Base-by-base conservation (phyloP, 176 grass and related monocot species). In the Musa troglodytarum region DNA sequence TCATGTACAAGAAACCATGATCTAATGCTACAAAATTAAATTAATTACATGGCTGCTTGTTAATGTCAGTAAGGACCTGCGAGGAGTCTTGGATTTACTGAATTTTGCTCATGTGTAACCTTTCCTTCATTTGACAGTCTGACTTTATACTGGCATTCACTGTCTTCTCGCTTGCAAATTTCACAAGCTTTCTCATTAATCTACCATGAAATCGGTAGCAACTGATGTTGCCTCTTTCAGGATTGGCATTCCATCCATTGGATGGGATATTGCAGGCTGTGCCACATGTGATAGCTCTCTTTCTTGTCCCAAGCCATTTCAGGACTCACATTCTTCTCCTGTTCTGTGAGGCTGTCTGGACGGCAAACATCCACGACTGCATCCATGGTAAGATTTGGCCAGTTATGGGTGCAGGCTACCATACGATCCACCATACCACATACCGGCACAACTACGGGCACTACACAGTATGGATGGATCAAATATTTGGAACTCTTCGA, bases 401-500 rank as follows among this genome's bases (percentile, higher is more conserved):
- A 0, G 93, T 93, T 28, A 93, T 97, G 93, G 90, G 93, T 0
- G 90, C 90, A 0, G 93, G 93, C 5, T 97, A 97, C 79, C 93
- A 97, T 75, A 93, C 88, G 8, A 91, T 97, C 56, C 93, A 97
- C 83, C 93, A 97, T 73, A 97, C 93, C 4, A 97, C 93, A 0
- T 97, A 97, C 72, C 89, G 85, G 7, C 93, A 97, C 78, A 97
- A 97, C 73, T 97, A 97, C 17, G 90, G 93, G 16, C 93, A 97
- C 71, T 97, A 83, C 78, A 93, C 90, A 23, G 52, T 97, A 59
- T 90, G 85, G 83, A 92, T 97, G 85, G 93, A 97, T 78, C 87
- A 88, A 90, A 81, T 97, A 86, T 97, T 97, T 63, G 86, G 90
- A 67, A 97, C 88, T 6, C 85, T 97, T 73, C 74, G 86, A 11